Conservation (phyloP, 2,329 filamentous ascomycete genomes). For the Colletotrichum echinochloae region DNA sequence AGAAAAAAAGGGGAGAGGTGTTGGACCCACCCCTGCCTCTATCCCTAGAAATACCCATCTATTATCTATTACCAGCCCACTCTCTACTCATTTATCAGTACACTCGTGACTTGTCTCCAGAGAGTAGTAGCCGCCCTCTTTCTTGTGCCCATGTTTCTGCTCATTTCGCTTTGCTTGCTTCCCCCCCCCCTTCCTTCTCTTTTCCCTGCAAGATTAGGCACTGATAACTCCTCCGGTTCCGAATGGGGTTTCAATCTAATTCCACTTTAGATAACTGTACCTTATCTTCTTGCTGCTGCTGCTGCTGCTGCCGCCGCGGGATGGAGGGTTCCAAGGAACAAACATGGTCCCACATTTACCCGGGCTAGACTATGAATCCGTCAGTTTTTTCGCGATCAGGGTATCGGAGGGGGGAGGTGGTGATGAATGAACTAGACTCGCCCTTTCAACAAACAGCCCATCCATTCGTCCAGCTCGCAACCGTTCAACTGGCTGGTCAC, state of each 20-base stretch:
- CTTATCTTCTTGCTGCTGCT: constrained; percentile 19
- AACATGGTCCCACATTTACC: constrained; percentile 30
- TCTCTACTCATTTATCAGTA: not conserved
- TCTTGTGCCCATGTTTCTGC: not conserved
- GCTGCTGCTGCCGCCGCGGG: not conserved
- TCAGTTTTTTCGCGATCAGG: not conserved
- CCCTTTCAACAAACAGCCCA: not conserved
- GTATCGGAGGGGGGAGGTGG: not conserved
- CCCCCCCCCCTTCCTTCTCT: not conserved
- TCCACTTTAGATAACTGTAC: constrained; percentile 9
- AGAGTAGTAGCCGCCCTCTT: not conserved
- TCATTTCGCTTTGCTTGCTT: constrained; percentile 1
- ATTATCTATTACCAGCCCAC: too few species aligned
- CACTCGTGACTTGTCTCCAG: not conserved
- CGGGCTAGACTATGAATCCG: constrained; percentile 14
- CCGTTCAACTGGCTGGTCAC: not conserved
- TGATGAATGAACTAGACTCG: not conserved
- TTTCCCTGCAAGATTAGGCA: constrained; percentile 16
- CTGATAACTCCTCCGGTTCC: not conserved
- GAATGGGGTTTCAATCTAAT: not conserved
- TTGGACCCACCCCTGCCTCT: too few species aligned
- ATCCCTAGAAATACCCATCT: too few species aligned
- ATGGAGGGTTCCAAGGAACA: constrained; percentile 13
- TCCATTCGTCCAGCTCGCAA: not conserved
- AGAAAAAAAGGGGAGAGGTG: too few species aligned